Percentiles rank a stretch among this genome's conserved stretches.
Evolutionary conservation across 140 eudicot genomes (phyloP).

Genomic region (Anethum foeniculum): DNA sequence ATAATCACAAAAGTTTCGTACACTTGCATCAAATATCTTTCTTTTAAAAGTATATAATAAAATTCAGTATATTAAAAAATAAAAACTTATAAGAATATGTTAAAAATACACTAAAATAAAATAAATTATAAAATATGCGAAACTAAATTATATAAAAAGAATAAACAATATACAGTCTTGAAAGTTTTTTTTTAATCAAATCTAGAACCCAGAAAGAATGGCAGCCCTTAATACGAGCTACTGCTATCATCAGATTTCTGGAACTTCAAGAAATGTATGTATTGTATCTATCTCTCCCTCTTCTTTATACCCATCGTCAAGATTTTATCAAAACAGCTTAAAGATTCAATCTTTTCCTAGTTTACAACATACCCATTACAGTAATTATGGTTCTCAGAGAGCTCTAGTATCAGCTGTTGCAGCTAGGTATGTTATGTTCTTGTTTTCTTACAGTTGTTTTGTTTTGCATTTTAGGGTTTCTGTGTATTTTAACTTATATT

Average conservation of each 20-base stretch:
- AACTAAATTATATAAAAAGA: too few species aligned
- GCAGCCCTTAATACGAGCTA: not conserved
- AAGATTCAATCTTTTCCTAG: constrained; percentile 3
- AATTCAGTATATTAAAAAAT: too few species aligned
- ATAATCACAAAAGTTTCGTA: too few species aligned
- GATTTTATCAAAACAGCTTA: not conserved
- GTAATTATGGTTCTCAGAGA: not conserved
- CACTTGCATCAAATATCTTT: too few species aligned
- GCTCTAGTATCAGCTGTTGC: constrained; percentile 17
- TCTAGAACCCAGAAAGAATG: not conserved
- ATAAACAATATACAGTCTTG: too few species aligned
- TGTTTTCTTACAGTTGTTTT: not conserved
- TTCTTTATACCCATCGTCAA: not conserved
- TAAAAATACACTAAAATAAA: too few species aligned
- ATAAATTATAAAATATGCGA: too few species aligned
- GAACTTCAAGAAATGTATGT: constrained; percentile 9
- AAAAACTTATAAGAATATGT: too few species aligned
- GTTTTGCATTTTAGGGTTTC: not conserved
- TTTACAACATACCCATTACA: not conserved
- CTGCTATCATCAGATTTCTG: not conserved
- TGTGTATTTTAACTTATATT: not conserved
- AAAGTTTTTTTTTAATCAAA: not conserved
- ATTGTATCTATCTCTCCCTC: not conserved
- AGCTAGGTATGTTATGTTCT: constrained; percentile 9
- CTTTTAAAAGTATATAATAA: too few species aligned